Conservation (phyloP, 352 stramenopile genomes). For the Vaucheria bursata region DNA sequence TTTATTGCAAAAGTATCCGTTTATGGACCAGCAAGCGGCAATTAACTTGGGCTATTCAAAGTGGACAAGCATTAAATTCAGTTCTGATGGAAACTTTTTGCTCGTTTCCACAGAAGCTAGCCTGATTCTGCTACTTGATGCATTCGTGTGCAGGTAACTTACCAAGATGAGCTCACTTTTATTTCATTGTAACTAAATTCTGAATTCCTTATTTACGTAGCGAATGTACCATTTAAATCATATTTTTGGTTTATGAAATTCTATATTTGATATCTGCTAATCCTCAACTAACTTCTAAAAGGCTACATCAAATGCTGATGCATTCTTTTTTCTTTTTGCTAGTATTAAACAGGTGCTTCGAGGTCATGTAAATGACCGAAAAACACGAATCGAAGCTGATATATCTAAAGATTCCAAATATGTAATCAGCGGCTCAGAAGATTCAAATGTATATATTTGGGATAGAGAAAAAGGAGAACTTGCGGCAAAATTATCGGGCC, state of each 20-base stretch:
- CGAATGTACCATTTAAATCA: too few species aligned
- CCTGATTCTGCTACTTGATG: constrained; percentile 44
- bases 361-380: constrained; percentile 44
- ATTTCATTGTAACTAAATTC: background rate
- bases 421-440: constrained; percentile 47
- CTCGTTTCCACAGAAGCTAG: constrained; percentile 45
- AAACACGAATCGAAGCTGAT: constrained; percentile 38
- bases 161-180: background rate
- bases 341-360: constrained; percentile 30
- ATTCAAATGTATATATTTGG: constrained; percentile 46
- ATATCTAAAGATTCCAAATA: constrained; percentile 45
- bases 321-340: background rate
- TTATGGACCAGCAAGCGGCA: constrained; percentile 30
- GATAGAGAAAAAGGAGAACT: constrained; percentile 31
- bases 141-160: constrained; percentile 41
- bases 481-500: constrained; percentile 31
- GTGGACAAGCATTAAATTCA: constrained; percentile 49
- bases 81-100: constrained; percentile 42
- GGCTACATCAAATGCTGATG: background rate
- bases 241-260: too few species aligned
- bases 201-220: background rate
- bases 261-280: background rate
- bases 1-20: constrained; percentile 4
- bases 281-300: background rate
- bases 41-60: constrained; percentile 19